phyloP scores from a whole-genome alignment of 2,329 filamentous ascomycete species.

The Alternaria viburni region DNA sequence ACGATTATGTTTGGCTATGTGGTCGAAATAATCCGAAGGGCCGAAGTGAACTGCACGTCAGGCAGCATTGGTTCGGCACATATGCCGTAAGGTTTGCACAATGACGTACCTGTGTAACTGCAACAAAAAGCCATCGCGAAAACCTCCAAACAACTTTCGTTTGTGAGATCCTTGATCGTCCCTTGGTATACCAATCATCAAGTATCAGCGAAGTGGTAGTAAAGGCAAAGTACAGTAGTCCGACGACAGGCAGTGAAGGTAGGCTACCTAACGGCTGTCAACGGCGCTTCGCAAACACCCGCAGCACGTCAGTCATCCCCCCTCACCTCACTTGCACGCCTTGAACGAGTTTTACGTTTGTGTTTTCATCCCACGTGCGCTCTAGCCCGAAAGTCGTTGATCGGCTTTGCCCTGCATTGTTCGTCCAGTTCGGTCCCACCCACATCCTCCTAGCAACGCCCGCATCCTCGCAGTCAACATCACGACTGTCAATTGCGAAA shows the following conservation, averaged over 20 bases:
- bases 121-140: neutral
- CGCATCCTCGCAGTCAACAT: neutral
- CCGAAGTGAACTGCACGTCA: neutral
- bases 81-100: neutral
- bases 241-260: neutral
- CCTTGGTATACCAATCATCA: neutral
- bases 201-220: neutral
- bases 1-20: neutral
- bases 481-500: neutral
- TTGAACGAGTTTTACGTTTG: neutral
- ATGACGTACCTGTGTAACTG: constrained; percentile 3
- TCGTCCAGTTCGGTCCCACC: neutral
- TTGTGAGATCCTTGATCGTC: rapidly evolving
- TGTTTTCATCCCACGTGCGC: neutral
- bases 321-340: neutral
- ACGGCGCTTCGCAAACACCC: neutral
- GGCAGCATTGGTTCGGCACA: neutral
- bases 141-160: neutral
- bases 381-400: neutral
- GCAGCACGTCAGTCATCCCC: neutral
- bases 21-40: neutral
- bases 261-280: neutral
- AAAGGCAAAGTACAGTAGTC: neutral
- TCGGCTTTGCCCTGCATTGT: constrained; percentile 1
- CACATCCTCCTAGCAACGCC: neutral